phyloP scores from a whole-genome alignment of 192 early-diverging fungal species.

The Mycoemilia scoparia region DNA sequence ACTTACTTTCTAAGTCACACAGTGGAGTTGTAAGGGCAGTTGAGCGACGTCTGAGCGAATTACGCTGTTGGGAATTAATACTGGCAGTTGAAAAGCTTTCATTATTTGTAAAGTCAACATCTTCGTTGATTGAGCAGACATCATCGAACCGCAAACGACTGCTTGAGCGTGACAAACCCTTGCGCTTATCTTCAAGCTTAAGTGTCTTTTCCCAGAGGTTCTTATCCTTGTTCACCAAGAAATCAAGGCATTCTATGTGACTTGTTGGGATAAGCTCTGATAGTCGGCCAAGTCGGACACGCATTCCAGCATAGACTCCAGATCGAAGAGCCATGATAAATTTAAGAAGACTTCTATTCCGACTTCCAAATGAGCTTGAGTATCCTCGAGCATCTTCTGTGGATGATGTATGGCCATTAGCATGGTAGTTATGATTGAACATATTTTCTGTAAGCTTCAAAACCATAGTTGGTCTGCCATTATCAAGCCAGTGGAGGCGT shows the following conservation, averaged over 20 bases:
- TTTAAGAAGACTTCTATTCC: constrained; percentile 51
- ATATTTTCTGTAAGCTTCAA: constrained; percentile 61
- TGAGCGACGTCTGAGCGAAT: too few relatives aligned
- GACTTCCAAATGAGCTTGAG: constrained; percentile 4
- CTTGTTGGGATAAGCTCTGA: constrained; percentile 60
- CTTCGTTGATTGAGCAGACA: too few relatives aligned
- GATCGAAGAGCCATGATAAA: constrained; percentile 66
- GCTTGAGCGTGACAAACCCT: too few relatives aligned
- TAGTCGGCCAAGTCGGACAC: constrained; percentile 57
- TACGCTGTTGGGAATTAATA: too few relatives aligned
- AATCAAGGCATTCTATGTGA: constrained; percentile 63
- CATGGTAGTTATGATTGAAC: constrained; percentile 8
- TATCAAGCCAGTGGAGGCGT: constrained; percentile 45
- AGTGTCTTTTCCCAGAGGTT: constrained; percentile 33
- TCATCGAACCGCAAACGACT: too few relatives aligned
- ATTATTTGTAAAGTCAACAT: too few relatives aligned
- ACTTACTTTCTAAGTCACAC: too few relatives aligned
- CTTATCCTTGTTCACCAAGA: constrained; percentile 48
- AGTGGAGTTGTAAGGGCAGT: too few relatives aligned
- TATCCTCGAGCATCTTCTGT: background rate
- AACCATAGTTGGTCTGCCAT: constrained; percentile 62
- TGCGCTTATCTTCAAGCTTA: too few relatives aligned
- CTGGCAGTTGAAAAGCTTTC: too few relatives aligned
- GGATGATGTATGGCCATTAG: background rate
- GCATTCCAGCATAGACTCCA: constrained; percentile 44